Base-by-base conservation (phyloP, 129 eudicot genomes). In the Erigeron canadensis region DNA sequence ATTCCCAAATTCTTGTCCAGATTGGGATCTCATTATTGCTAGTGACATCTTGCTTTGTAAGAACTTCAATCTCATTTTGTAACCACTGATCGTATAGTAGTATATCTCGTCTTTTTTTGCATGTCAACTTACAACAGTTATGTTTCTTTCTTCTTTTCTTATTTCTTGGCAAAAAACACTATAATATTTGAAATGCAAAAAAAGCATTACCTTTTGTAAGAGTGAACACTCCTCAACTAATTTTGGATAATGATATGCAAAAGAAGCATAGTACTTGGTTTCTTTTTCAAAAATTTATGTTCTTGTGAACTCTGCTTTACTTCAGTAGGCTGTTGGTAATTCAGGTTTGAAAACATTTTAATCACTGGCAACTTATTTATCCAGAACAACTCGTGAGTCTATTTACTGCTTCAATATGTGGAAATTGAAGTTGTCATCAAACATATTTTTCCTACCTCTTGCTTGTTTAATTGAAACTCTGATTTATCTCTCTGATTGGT, bases 31-130 rank as follows among this genome's bases (percentile, higher is more conserved):
- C 79, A 81, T 94, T 66, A 82, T 89, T 68, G 97, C 98, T 42
- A 94, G 98, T 64, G 98, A 94, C 78, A 89, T 94, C 70, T 86
- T 94, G 75, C 47, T 94, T 34, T 94, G 98, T 89, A 87, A 89
- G 97, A 73, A 6, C 72, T 38, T 39, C 5, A 21, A 22, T 68
- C 11, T 71, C 43, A 47, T 71, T 38, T 46, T 48, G 28, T 42
- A 40, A 15, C 34, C 1, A 23, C 34, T 23, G 34, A 23, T 23
- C 34, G 34, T 23, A 1, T 23, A 23, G 34, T 23, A 23, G 34
- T 23, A 23, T 23, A 23, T 23, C 34, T 23, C 34, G 34, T 23
- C 2, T 23, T 2, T 23, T 23, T 23, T 23, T 23, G 34, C 2
- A 2, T 23, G 34, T 23, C 34, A 23, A 23, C 34, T 23, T 23